Evolutionary conservation across 305 asterid species (phyloP).

Genomic region (Solanum chacoense): DNA sequence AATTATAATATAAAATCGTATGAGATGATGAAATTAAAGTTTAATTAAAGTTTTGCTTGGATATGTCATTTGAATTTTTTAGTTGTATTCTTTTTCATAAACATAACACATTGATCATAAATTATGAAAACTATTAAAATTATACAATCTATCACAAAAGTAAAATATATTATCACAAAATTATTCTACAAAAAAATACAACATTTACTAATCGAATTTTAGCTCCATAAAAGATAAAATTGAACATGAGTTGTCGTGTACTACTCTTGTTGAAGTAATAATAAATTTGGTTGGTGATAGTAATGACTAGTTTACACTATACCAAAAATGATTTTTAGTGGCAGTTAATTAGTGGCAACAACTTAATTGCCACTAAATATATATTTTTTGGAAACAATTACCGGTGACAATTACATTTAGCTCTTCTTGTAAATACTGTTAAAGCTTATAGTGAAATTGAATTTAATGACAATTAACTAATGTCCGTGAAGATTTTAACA

Average conservation of each 20-base stretch:
- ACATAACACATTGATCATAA: neutral
- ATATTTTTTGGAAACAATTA: neutral
- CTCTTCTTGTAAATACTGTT: neutral
- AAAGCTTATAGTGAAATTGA: neutral
- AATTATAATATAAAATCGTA: too few relatives aligned
- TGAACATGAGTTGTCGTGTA: neutral
- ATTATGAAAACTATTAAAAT: neutral
- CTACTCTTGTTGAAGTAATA: neutral
- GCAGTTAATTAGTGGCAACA: too few relatives aligned
- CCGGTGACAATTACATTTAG: neutral
- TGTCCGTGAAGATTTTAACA: too few relatives aligned
- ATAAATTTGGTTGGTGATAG: neutral
- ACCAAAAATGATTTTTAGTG: neutral
- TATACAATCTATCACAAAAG: too few relatives aligned
- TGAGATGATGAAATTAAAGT: too few relatives aligned
- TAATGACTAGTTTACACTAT: too few relatives aligned
- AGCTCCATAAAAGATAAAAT: neutral
- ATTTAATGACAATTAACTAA: too few relatives aligned
- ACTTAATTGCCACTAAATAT: too few relatives aligned
- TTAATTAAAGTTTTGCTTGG: neutral
- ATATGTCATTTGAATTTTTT: too few relatives aligned
- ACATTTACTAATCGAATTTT: neutral
- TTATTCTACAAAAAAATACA: too few relatives aligned
- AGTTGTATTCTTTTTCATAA: neutral
- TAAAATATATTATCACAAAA: too few relatives aligned